These are phyloP conservation scores for Tremella yokohamensis DNA, from an alignment of 768 basidiomycete genomes.

Conservation along the genomic window DNA sequence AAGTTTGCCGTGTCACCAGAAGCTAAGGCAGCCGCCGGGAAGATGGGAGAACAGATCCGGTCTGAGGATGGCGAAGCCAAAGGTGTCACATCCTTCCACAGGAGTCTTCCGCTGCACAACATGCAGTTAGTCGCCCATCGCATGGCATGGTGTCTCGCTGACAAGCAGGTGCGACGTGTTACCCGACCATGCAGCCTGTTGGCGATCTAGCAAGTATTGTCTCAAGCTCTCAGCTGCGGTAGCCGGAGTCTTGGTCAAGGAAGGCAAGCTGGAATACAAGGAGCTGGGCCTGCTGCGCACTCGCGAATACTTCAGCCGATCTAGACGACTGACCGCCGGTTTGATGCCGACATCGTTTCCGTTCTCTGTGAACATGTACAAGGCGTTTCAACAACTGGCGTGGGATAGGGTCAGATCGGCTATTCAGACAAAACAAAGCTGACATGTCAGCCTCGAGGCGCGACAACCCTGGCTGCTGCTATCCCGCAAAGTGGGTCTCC, in stretches of 20 bases:
- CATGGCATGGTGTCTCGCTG: not conserved
- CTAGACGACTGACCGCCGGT: not conserved
- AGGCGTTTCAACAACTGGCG: too few species aligned
- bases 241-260: constrained; percentile 57
- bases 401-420: not conserved
- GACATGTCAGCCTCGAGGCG: constrained; percentile 53
- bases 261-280: constrained; percentile 54
- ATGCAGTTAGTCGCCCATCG: constrained; percentile 54
- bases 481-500: constrained; percentile 55
- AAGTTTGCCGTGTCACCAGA: constrained; percentile 55
- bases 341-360: constrained; percentile 54
- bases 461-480: constrained; percentile 56
- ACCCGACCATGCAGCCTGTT: constrained; percentile 57
- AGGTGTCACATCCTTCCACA: constrained; percentile 60
- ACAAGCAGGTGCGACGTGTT: constrained; percentile 58
- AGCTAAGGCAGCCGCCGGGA: constrained; percentile 57
- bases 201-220: constrained; percentile 58
- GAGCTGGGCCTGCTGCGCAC: constrained; percentile 57
- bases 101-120: constrained; percentile 61
- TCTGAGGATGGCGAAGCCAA: constrained; percentile 51
- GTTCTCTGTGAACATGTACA: constrained; percentile 53
- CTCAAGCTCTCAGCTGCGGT: constrained; percentile 59
- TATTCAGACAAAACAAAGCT: not conserved
- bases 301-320: not conserved
- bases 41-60: constrained; percentile 58